These are phyloP conservation scores for Vigna mungo DNA, from an alignment of 306 rosid species.

Conservation along the genomic window DNA sequence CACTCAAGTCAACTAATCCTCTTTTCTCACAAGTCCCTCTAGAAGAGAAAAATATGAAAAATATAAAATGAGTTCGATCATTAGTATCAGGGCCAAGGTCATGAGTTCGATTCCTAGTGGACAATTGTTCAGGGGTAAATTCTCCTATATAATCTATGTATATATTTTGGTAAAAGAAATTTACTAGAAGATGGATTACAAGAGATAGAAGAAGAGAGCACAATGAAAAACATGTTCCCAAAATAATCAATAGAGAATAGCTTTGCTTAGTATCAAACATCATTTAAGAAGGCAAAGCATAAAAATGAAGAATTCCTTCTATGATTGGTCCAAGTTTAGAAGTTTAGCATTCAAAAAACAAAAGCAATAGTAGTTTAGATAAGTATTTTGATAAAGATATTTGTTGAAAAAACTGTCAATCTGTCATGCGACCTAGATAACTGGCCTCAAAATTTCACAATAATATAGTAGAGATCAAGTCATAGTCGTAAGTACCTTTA, in stretches of 20 bases:
- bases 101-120: too few relatives aligned
- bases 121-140: too few relatives aligned
- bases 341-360: conserved; percentile 17
- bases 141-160: neutral
- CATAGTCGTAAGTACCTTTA: conserved; percentile 11
- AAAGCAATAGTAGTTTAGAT: neutral
- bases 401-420: conserved; percentile 11
- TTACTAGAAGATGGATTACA: neutral
- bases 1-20: neutral
- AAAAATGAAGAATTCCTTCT: neutral
- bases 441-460: conserved; percentile 20
- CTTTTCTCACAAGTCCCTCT: too few relatives aligned
- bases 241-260: conserved; percentile 4
- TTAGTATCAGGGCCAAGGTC: too few relatives aligned
- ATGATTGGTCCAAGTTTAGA: neutral
- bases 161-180: neutral
- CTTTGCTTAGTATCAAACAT: neutral
- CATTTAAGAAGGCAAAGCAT: neutral
- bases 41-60: too few relatives aligned
- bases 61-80: too few relatives aligned
- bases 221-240: neutral
- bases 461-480: conserved; percentile 20
- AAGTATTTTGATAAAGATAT: neutral
- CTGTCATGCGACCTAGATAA: neutral
- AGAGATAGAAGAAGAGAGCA: neutral